Evolutionary conservation across 2,329 filamentous ascomycete genomes (phyloP).

Genomic region (Niveomyces coronatus): DNA sequence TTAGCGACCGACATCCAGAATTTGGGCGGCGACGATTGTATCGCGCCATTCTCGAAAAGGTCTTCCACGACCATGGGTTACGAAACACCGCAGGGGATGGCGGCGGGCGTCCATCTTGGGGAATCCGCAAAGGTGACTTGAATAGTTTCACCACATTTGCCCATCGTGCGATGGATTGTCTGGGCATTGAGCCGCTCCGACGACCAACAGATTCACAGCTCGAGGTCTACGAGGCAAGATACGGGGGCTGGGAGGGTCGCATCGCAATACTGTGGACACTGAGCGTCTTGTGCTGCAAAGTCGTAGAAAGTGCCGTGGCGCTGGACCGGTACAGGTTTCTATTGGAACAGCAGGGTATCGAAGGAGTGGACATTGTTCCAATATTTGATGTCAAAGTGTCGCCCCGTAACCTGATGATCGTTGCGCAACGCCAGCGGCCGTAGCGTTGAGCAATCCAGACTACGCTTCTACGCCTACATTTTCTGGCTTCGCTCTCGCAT

Average conservation of each 20-base stretch:
- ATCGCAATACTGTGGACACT: conserved; percentile 24
- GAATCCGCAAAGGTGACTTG: conserved; percentile 20
- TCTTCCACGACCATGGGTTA: conserved; percentile 18
- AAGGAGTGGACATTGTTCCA: conserved; percentile 16
- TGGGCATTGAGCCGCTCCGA: conserved; percentile 12
- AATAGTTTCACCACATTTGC: conserved; percentile 18
- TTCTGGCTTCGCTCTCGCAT: too few species aligned
- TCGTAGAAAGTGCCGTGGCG: conserved; percentile 22
- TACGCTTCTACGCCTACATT: too few species aligned
- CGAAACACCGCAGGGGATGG: conserved; percentile 4
- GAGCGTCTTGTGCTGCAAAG: conserved; percentile 22
- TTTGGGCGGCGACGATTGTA: conserved; percentile 19
- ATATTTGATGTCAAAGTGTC: conserved; percentile 20
- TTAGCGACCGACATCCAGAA: conserved; percentile 10
- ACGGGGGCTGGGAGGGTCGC: conserved; percentile 15
- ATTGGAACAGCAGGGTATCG: conserved; percentile 13
- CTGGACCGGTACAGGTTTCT: conserved; percentile 23
- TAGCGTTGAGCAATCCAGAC: neutral
- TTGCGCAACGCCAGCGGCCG: neutral
- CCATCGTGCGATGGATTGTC: conserved; percentile 16
- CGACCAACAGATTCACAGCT: conserved; percentile 15
- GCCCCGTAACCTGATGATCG: conserved; percentile 16
- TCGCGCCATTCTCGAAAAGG: conserved; percentile 18
- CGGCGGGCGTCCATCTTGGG: conserved; percentile 18
- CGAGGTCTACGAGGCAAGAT: conserved; percentile 16